Conservation (phyloP, 2,329 filamentous ascomycete species). For the Graphiopsis chlorocephala region DNA sequence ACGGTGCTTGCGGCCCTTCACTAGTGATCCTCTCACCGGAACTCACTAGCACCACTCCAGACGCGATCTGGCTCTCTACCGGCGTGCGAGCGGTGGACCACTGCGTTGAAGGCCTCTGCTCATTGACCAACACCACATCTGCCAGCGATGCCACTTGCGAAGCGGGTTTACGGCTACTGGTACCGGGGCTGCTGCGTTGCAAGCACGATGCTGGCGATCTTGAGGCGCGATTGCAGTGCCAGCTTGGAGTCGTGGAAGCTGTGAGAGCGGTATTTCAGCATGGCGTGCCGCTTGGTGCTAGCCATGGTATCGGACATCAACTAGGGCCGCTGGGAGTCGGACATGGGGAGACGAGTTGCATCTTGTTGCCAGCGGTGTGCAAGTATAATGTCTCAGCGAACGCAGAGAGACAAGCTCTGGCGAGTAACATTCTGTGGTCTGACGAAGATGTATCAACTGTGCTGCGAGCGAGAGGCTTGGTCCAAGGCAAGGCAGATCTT, state of each 20-base stretch:
- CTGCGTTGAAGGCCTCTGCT: slow-evolving; percentile 56
- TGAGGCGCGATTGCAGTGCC: slow-evolving; percentile 47
- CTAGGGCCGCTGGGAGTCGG: slow-evolving; percentile 54
- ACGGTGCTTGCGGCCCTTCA: slow-evolving; percentile 43
- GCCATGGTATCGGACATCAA: slow-evolving; percentile 45
- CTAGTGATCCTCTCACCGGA: slow-evolving; percentile 58
- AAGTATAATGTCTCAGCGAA: slow-evolving; percentile 49
- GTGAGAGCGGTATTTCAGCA: slow-evolving; percentile 13
- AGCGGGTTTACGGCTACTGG: slow-evolving; percentile 42
- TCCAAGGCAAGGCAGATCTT: slow-evolving; percentile 40
- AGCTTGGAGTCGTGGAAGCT: slow-evolving; percentile 49
- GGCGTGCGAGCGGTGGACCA: slow-evolving; percentile 58
- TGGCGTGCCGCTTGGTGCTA: slow-evolving; percentile 40
- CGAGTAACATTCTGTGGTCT: slow-evolving; percentile 42
- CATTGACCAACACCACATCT: slow-evolving; percentile 32
- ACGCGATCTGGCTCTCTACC: slow-evolving; percentile 56
- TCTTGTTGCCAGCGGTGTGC: slow-evolving; percentile 55
- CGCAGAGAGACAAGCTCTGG: slow-evolving; percentile 42
- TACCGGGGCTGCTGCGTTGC: slow-evolving; percentile 44
- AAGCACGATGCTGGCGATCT: slow-evolving; percentile 38
- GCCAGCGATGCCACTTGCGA: slow-evolving; percentile 31
- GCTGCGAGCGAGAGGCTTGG: slow-evolving; percentile 30
- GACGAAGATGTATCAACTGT: slow-evolving; percentile 38
- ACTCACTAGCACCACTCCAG: slow-evolving; percentile 51
- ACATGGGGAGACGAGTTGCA: slow-evolving; percentile 60